Percentiles rank a stretch among this genome's conserved stretches.
These are phyloP conservation scores for Aspergillus ustus DNA, from an alignment of 2,329 filamentous ascomycete species.

Conservation along the genomic window DNA sequence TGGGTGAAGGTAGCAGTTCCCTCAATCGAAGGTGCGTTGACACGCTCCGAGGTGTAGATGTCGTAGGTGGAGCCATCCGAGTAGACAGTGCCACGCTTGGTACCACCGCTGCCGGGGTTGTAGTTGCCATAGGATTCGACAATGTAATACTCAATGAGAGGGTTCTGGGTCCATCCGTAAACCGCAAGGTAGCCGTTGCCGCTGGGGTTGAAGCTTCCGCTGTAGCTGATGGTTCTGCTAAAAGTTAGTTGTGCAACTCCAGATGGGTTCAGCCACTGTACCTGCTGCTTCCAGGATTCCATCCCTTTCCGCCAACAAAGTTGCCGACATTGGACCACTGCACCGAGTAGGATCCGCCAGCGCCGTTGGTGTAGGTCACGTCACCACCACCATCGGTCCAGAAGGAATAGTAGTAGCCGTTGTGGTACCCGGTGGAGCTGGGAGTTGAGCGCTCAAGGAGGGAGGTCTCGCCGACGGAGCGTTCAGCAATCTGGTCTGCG, in stretches of 20 bases:
- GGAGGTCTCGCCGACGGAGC: constrained; percentile 17
- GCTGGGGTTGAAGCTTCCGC: constrained; percentile 32
- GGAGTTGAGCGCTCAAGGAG: constrained; percentile 24
- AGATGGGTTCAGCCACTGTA: constrained; percentile 33
- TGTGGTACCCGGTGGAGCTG: constrained; percentile 39
- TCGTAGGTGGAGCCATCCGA: constrained; percentile 46
- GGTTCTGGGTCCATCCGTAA: constrained; percentile 49
- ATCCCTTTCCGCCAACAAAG: constrained; percentile 64
- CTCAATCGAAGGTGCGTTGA: constrained; percentile 45
- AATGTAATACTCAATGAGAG: constrained; percentile 46
- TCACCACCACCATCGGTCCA: constrained; percentile 53
- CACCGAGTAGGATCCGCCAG: constrained; percentile 51
- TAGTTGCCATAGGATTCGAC: constrained; percentile 41
- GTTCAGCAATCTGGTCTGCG: constrained; percentile 20
- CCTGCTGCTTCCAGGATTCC: constrained; percentile 58
- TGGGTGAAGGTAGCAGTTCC: constrained; percentile 50
- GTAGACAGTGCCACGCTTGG: constrained; percentile 40
- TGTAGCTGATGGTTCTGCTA: constrained; percentile 32
- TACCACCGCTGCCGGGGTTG: constrained; percentile 35
- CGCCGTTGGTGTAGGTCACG: constrained; percentile 54
- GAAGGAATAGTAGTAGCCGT: constrained; percentile 57
- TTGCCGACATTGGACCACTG: constrained; percentile 56
- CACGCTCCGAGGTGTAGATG: constrained; percentile 43
- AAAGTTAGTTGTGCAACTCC: not conserved
- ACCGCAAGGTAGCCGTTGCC: constrained; percentile 42